phyloP scores from a whole-genome alignment of 169 alveolate genomes.

The Cryptosporidium meleagridis region DNA sequence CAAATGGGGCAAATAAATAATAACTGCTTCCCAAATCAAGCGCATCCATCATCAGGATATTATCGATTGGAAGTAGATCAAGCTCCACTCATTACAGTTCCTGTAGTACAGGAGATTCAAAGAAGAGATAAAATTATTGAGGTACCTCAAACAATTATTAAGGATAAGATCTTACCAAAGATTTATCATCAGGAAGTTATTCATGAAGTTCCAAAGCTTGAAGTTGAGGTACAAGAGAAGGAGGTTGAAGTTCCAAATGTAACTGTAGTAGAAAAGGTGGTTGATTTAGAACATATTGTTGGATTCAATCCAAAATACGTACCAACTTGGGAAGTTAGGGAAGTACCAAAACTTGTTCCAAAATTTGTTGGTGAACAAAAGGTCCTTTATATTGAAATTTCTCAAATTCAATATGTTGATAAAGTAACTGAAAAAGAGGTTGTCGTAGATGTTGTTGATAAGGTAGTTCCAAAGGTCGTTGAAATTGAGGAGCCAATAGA shows the following conservation, averaged over 20 bases:
- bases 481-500: constrained; percentile 86
- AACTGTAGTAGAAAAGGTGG: constrained; percentile 81
- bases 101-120: constrained; percentile 86
- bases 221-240: constrained; percentile 82
- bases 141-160: constrained; percentile 83
- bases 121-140: constrained; percentile 86
- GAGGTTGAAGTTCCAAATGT: constrained; percentile 81
- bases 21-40: constrained; percentile 24
- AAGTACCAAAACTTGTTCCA: constrained; percentile 86
- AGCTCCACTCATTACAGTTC: constrained; percentile 84
- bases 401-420: constrained; percentile 86
- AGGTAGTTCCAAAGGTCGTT: constrained; percentile 85
- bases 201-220: constrained; percentile 87
- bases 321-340: constrained; percentile 88
- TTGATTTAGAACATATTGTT: constrained; percentile 84
- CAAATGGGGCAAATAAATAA: constrained; percentile 44
- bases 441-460: constrained; percentile 87
- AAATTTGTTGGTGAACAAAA: constrained; percentile 88
- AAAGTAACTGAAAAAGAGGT: constrained; percentile 87
- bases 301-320: constrained; percentile 87
- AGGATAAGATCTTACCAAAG: constrained; percentile 84
- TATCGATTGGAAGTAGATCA: constrained; percentile 85
- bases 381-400: constrained; percentile 85
- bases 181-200: constrained; percentile 84
- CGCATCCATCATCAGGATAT: constrained; percentile 48